Percentiles rank a stretch among this genome's conserved stretches.
Evolutionary conservation across 1,139 yeast genomes (phyloP).

Genomic region (Suhomyces kunorum): DNA sequence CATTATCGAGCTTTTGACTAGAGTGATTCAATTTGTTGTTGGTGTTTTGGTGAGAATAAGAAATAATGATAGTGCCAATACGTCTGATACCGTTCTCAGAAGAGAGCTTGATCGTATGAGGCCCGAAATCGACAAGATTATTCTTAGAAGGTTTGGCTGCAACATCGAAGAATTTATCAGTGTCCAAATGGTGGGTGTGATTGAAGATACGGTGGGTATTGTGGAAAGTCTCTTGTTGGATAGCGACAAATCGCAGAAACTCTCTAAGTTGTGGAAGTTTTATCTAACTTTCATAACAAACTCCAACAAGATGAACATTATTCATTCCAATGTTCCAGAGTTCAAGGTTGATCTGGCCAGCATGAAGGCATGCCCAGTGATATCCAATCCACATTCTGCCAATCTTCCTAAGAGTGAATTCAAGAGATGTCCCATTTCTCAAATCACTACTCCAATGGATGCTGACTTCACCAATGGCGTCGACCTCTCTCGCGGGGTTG

Average conservation of each 20-base stretch:
- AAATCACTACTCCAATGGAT: constrained; percentile 30
- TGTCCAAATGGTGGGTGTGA: constrained; percentile 22
- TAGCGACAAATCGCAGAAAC: constrained; percentile 27
- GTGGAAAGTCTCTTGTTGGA: constrained; percentile 18
- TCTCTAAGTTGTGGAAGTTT: constrained; percentile 44
- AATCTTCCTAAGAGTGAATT: constrained; percentile 13
- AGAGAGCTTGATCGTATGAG: constrained; percentile 9
- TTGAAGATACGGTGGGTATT: constrained; percentile 25
- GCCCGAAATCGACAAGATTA: constrained; percentile 10
- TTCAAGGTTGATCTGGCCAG: constrained; percentile 20
- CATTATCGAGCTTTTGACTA: constrained; percentile 34
- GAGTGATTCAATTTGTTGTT: constrained; percentile 38
- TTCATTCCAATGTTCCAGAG: constrained; percentile 37
- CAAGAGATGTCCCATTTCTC: constrained; percentile 35
- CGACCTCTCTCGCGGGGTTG: not conserved
- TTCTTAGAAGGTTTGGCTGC: constrained; percentile 13
- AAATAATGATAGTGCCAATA: not conserved
- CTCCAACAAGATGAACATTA: constrained; percentile 30
- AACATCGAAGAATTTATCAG: constrained; percentile 20
- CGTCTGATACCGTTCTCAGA: constrained; percentile 4
- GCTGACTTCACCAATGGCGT: constrained; percentile 11
- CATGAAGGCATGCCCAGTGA: constrained; percentile 20
- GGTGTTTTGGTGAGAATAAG: constrained; percentile 33
- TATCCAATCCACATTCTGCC: constrained; percentile 1
- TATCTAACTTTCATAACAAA: constrained; percentile 40